Conservation (phyloP, 768 basidiomycete species). For the Xanthoconium purpureum region DNA sequence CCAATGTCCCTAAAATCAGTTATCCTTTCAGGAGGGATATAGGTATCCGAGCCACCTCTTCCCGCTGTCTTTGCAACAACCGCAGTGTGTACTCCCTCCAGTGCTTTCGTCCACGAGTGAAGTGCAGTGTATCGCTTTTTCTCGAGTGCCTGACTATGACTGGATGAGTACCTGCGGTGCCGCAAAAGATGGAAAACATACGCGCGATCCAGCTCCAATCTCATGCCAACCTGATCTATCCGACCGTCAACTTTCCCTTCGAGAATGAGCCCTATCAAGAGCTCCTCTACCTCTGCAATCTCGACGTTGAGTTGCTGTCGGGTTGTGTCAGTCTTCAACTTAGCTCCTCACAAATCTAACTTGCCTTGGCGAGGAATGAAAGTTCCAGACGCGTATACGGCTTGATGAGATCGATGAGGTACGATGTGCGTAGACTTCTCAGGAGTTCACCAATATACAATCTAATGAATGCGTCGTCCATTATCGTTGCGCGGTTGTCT, state of each 20-base stretch:
- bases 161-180: constrained; percentile 1
- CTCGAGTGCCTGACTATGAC: constrained; percentile 76
- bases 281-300: constrained; percentile 86
- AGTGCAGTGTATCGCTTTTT: constrained; percentile 82
- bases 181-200: constrained; percentile 29
- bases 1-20: constrained; percentile 30
- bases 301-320: constrained; percentile 93
- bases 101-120: constrained; percentile 77
- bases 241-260: constrained; percentile 97
- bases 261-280: constrained; percentile 88
- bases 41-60: constrained; percentile 30
- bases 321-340: not conserved
- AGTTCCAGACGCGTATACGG: constrained; percentile 95
- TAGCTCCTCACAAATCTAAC: constrained; percentile 6
- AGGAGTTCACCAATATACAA: constrained; percentile 96
- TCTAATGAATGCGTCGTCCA: constrained; percentile 93
- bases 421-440: constrained; percentile 90
- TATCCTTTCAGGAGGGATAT: constrained; percentile 35
- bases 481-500: constrained; percentile 95
- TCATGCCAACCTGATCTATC: constrained; percentile 95
- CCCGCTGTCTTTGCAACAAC: constrained; percentile 70
- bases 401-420: constrained; percentile 96
- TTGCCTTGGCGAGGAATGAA: constrained; percentile 86
- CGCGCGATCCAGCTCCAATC: constrained; percentile 88
- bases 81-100: constrained; percentile 72